Percentiles rank a stretch among this genome's conserved stretches.
Conservation (phyloP, 2,329 filamentous ascomycete genomes). For the Lasiodiplodia sp. region DNA sequence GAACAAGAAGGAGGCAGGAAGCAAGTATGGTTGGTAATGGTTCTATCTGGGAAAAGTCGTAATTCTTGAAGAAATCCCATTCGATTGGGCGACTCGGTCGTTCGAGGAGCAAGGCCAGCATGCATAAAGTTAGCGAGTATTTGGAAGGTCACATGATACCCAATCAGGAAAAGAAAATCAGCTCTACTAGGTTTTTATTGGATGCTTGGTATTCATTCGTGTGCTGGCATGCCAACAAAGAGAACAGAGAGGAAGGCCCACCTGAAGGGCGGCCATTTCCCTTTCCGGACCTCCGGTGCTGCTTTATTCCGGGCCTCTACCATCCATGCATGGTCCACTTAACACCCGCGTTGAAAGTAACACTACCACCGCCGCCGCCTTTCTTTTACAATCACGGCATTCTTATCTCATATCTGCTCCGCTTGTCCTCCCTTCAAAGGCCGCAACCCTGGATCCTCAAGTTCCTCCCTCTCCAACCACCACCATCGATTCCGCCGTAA, state of each 20-base stretch:
- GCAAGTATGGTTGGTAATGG: slow-evolving; percentile 80
- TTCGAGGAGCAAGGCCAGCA: background rate
- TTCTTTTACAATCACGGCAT: background rate
- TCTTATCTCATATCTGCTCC: background rate
- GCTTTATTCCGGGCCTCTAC: background rate
- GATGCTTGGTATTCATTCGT: background rate
- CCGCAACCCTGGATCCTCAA: background rate
- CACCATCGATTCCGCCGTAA: background rate
- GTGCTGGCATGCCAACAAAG: slow-evolving; percentile 22
- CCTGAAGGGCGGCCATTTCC: background rate
- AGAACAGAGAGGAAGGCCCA: background rate
- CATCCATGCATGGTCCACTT: background rate
- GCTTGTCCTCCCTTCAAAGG: background rate
- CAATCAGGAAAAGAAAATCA: background rate
- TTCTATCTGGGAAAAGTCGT: background rate
- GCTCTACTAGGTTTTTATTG: background rate
- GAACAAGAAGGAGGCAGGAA: slow-evolving; percentile 82
- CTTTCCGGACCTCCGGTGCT: slow-evolving; percentile 2
- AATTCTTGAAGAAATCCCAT: background rate
- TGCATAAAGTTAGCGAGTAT: background rate
- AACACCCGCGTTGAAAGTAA: background rate
- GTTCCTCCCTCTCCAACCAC: background rate
- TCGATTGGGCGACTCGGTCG: background rate
- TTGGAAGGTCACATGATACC: slow-evolving; percentile 13
- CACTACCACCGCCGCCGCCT: background rate